These are phyloP conservation scores for Pythium volutum DNA, from an alignment of 352 stramenopile species.

Conservation along the genomic window DNA sequence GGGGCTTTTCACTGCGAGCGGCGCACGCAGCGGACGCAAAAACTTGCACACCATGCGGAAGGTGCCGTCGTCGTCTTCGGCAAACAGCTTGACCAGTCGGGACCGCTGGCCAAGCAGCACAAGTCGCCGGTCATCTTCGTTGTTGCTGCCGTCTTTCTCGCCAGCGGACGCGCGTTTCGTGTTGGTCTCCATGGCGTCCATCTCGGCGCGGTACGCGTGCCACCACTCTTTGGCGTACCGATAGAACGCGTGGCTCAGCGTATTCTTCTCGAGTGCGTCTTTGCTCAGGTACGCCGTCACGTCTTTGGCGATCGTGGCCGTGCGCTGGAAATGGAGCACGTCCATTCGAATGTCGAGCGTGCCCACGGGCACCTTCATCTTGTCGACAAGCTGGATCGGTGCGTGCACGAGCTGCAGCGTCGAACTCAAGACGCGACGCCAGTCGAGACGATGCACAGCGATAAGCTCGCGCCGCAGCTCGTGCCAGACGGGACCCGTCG, in stretches of 20 bases:
- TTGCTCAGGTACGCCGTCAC: constrained; percentile 48
- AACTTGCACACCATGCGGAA: constrained; percentile 89
- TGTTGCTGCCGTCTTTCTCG: neutral
- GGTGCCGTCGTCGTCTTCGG: constrained; percentile 82
- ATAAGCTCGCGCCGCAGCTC: constrained; percentile 59
- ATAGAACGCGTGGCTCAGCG: constrained; percentile 63
- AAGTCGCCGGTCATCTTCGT: neutral
- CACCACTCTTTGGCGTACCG: constrained; percentile 85
- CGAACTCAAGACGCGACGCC: constrained; percentile 72
- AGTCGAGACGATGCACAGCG: constrained; percentile 68
- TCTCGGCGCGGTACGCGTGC: constrained; percentile 64
- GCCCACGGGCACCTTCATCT: constrained; percentile 68
- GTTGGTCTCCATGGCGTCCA: constrained; percentile 18
- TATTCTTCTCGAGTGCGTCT: constrained; percentile 51
- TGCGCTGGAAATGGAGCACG: constrained; percentile 54
- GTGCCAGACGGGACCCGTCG: constrained; percentile 28
- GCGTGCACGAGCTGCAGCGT: constrained; percentile 67
- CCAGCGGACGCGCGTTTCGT: neutral
- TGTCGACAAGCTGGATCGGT: constrained; percentile 53
- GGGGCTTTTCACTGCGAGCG: constrained; percentile 51
- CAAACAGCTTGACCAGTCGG: constrained; percentile 80
- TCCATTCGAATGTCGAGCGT: constrained; percentile 70
- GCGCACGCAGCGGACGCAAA: constrained; percentile 51
- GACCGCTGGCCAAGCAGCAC: constrained; percentile 5
- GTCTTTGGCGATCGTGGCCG: constrained; percentile 40